Percentiles rank a stretch among this genome's conserved stretches.
phyloP scores from a whole-genome alignment of 305 asterid genomes.

The Rubia tinctorum region DNA sequence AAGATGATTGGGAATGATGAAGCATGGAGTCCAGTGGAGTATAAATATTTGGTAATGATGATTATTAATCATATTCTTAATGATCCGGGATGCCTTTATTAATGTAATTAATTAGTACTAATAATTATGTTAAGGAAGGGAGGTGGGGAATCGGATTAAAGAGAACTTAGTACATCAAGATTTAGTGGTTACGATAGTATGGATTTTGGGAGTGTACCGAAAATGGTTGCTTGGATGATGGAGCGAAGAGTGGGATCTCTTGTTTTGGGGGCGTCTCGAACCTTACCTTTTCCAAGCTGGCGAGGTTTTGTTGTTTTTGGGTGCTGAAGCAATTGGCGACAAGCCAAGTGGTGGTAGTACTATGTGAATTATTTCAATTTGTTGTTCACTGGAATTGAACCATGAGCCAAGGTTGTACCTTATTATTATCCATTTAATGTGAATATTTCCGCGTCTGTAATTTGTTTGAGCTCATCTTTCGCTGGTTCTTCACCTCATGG shows the following conservation, averaged over 20 bases:
- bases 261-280: constrained; percentile 12
- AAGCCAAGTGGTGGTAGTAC: not conserved
- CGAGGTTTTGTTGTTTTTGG: constrained; percentile 4
- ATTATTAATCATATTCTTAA: constrained; percentile 11
- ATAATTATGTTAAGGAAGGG: not conserved
- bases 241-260: constrained; percentile 17
- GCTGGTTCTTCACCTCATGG: not conserved
- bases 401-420: not conserved
- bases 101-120: constrained; percentile 6
- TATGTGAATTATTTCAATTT: constrained; percentile 7
- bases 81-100: not conserved
- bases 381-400: not conserved
- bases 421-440: not conserved
- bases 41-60: not conserved
- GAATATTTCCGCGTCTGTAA: not conserved
- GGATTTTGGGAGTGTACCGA: not conserved
- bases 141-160: not conserved
- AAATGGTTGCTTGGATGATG: not conserved
- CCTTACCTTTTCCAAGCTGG: not conserved
- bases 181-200: not conserved
- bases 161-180: constrained; percentile 4
- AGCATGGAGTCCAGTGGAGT: constrained; percentile 1
- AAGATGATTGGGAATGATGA: not conserved
- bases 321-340: constrained; percentile 6
- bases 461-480: not conserved